Percentiles rank a stretch among this genome's conserved stretches.
phyloP scores from a whole-genome alignment of 768 basidiomycete species.

The Termitomyces sp. region DNA sequence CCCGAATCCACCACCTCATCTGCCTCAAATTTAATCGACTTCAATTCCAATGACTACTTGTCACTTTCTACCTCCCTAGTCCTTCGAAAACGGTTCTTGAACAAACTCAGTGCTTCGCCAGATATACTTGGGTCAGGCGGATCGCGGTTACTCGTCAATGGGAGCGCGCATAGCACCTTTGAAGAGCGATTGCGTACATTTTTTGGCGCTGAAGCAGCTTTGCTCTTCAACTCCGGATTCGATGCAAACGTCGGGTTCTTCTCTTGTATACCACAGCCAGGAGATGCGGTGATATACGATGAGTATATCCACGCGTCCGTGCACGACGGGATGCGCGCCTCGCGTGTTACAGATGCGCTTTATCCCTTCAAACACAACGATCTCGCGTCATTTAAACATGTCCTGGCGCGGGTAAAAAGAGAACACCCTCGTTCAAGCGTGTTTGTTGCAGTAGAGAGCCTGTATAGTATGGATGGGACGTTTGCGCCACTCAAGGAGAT shows the following conservation, averaged over 20 bases:
- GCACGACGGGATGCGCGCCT: constrained; percentile 84
- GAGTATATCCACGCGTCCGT: constrained; percentile 89
- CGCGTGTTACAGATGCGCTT: constrained; percentile 41
- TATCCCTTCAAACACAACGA: constrained; percentile 75
- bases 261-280: constrained; percentile 70
- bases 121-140: constrained; percentile 83
- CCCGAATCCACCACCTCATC: constrained; percentile 51
- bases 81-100: constrained; percentile 60
- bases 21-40: constrained; percentile 49
- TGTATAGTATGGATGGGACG: constrained; percentile 98
- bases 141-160: constrained; percentile 82
- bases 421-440: constrained; percentile 46
- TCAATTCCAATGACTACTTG: constrained; percentile 93
- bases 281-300: constrained; percentile 80
- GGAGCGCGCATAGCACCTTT: constrained; percentile 64
- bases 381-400: constrained; percentile 42
- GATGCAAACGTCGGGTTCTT: constrained; percentile 92
- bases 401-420: constrained; percentile 40
- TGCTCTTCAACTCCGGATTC: constrained; percentile 91
- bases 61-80: constrained; percentile 63
- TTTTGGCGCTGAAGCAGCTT: constrained; percentile 59
- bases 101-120: constrained; percentile 45
- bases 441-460: constrained; percentile 83
- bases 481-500: constrained; percentile 73
- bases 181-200: constrained; percentile 68